Conservation (phyloP, 192 early-diverging fungal genomes). For the Coemansia furcata region DNA sequence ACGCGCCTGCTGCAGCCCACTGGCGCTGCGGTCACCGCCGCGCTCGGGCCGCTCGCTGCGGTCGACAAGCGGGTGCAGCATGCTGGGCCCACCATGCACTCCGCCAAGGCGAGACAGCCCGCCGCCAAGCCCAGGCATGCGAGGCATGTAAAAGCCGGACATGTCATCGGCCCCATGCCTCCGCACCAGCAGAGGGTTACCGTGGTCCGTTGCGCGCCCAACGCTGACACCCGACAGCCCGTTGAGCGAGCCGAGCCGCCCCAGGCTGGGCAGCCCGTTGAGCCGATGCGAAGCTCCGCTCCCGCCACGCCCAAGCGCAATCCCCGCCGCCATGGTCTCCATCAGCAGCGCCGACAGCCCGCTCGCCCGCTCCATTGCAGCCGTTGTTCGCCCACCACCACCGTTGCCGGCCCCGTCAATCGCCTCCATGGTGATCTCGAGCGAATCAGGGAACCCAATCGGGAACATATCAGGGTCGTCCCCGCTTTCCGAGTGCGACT, state of each 20-base stretch:
- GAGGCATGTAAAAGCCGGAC: constrained; percentile 24
- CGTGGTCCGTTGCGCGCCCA: not conserved
- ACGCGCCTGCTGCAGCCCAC: constrained; percentile 31
- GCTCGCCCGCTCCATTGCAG: not conserved
- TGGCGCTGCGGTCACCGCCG: constrained; percentile 19
- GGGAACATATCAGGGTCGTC: constrained; percentile 39
- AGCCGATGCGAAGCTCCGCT: constrained; percentile 3
- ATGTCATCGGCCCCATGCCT: constrained; percentile 11
- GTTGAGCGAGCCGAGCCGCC: constrained; percentile 20
- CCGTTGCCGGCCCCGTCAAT: constrained; percentile 22
- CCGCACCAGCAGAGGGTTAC: constrained; percentile 1
- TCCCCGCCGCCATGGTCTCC: constrained; percentile 20
- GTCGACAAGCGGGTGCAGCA: constrained; percentile 43
- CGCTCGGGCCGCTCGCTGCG: constrained; percentile 3
- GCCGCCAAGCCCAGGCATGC: constrained; percentile 23
- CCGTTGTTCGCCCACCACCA: not conserved
- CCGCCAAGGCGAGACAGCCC: constrained; percentile 6
- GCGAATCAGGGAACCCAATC: constrained; percentile 20
- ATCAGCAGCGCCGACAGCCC: constrained; percentile 25
- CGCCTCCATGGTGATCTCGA: constrained; percentile 49
- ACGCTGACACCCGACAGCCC: constrained; percentile 12
- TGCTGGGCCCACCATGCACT: constrained; percentile 20
- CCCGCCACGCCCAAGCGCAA: constrained; percentile 10
- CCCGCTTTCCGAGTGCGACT: constrained; percentile 18
- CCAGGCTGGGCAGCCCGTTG: not conserved